Conservation (phyloP, 768 basidiomycete genomes). For the Trametes sanguinea region DNA sequence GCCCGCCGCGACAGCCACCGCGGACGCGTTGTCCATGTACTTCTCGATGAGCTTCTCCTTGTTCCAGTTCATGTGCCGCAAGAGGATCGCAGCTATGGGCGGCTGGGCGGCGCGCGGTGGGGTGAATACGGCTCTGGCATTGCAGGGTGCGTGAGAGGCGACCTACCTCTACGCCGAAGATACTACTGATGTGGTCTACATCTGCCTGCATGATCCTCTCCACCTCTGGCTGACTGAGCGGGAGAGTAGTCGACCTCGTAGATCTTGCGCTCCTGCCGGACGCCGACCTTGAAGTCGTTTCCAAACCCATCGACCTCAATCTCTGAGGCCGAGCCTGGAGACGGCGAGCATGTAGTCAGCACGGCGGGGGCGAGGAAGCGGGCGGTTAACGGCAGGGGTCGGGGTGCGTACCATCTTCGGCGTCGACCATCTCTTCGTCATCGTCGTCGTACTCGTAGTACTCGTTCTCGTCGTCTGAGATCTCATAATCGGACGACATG, state of each 20-base stretch:
- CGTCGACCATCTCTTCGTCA: conserved; percentile 65
- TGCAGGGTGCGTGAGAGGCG: background rate
- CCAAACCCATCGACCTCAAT: conserved; percentile 69
- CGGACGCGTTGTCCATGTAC: conserved; percentile 90
- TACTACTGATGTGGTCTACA: conserved; percentile 82
- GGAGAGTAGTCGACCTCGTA: conserved; percentile 88
- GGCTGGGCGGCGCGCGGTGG: conserved; percentile 41
- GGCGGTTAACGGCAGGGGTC: conserved; percentile 23
- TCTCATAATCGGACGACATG: conserved; percentile 70
- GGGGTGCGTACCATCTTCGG: conserved; percentile 51
- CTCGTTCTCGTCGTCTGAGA: conserved; percentile 66
- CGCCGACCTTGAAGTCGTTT: conserved; percentile 61
- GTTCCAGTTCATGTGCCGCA: conserved; percentile 91
- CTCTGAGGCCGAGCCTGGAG: conserved; percentile 48
- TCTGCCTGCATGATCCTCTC: conserved; percentile 78
- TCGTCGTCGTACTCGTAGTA: conserved; percentile 74
- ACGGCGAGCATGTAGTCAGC: conserved; percentile 23
- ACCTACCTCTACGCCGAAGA: conserved; percentile 89
- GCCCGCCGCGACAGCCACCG: conserved; percentile 75
- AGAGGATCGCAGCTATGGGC: conserved; percentile 70
- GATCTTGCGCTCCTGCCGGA: conserved; percentile 60
- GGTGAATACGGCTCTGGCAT: background rate
- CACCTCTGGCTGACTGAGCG: conserved; percentile 70
- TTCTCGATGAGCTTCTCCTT: conserved; percentile 94
- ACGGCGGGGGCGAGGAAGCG: conserved; percentile 11